A percentile compares a stretch with the other conserved stretches of the same genome.
These are phyloP conservation scores for Tripterygium wilfordii DNA, from an alignment of 177 flowering plant species.

Conservation along the genomic window DNA sequence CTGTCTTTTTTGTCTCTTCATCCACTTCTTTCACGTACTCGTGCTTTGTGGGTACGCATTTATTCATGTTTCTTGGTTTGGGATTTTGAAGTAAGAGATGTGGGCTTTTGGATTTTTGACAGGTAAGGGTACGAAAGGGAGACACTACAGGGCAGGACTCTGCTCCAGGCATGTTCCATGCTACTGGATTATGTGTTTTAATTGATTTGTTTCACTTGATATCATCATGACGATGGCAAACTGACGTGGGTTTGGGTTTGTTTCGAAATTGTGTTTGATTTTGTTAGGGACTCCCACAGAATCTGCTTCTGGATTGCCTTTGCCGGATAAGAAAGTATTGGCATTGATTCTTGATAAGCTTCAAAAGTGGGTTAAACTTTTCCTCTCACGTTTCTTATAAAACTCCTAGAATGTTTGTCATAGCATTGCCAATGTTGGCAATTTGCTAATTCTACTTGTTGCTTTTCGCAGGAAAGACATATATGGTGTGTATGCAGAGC, in stretches of 20 bases:
- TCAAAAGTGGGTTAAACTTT: slow-evolving; percentile 53
- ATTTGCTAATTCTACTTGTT: background rate
- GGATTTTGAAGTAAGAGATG: background rate
- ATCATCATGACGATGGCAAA: no score
- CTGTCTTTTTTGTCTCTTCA: slow-evolving; percentile 15
- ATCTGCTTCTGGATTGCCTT: slow-evolving; percentile 24
- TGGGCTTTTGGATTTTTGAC: slow-evolving; percentile 17
- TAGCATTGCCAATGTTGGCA: background rate
- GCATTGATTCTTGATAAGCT: slow-evolving; percentile 82
- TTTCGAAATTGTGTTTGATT: slow-evolving; percentile 4
- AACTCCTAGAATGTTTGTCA: background rate
- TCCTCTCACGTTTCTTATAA: background rate
- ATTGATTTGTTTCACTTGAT: background rate
- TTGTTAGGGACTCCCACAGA: slow-evolving; percentile 35
- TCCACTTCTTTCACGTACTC: no score
- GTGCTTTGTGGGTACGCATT: background rate
- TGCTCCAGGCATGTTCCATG: slow-evolving; percentile 39
- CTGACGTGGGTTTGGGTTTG: slow-evolving; percentile 11
- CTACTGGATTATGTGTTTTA: slow-evolving; percentile 7
- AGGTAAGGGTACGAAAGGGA: slow-evolving; percentile 22
- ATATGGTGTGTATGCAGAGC: slow-evolving; percentile 86
- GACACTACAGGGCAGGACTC: slow-evolving; percentile 44
- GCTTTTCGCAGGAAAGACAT: slow-evolving; percentile 64
- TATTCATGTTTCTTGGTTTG: no score
- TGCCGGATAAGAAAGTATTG: slow-evolving; percentile 66